These are phyloP conservation scores for Leucocoprinus leucothites DNA, from an alignment of 768 basidiomycete species.

Conservation along the genomic window DNA sequence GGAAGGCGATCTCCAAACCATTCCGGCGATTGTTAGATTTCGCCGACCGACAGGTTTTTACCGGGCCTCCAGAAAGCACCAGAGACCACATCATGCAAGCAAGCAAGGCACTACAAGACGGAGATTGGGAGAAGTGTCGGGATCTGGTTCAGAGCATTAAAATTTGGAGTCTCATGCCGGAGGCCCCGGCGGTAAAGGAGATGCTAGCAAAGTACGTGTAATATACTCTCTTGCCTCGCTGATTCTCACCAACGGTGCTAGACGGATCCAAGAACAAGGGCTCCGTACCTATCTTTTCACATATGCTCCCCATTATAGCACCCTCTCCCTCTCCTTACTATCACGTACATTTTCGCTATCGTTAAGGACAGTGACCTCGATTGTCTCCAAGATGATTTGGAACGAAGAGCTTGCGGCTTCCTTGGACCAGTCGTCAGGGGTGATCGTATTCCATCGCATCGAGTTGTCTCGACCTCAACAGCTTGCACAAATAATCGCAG, in stretches of 20 bases:
- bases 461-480: conserved; percentile 88
- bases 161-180: conserved; percentile 97
- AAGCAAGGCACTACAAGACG: conserved; percentile 91
- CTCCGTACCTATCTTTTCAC: conserved; percentile 97
- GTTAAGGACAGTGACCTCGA: conserved; percentile 76
- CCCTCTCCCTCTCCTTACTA: conserved; percentile 84
- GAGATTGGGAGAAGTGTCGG: conserved; percentile 95
- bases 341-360: conserved; percentile 87
- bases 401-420: conserved; percentile 92
- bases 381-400: conserved; percentile 99
- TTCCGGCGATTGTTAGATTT: conserved; percentile 95
- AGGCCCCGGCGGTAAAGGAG: conserved; percentile 81
- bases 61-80: conserved; percentile 97
- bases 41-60: conserved; percentile 96
- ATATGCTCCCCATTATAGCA: conserved; percentile 92
- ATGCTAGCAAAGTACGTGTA: conserved; percentile 84
- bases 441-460: conserved; percentile 90
- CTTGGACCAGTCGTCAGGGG: conserved; percentile 85
- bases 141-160: conserved; percentile 96
- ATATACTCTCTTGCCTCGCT: background rate
- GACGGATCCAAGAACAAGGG: conserved; percentile 97
- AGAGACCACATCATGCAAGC: conserved; percentile 99
- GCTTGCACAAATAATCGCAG: conserved; percentile 84
- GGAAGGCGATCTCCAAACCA: conserved; percentile 93
- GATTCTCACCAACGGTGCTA: conserved; percentile 26